These are phyloP conservation scores for Aureobasidium leucospermi DNA, from an alignment of 2,329 filamentous ascomycete species.

Conservation along the genomic window DNA sequence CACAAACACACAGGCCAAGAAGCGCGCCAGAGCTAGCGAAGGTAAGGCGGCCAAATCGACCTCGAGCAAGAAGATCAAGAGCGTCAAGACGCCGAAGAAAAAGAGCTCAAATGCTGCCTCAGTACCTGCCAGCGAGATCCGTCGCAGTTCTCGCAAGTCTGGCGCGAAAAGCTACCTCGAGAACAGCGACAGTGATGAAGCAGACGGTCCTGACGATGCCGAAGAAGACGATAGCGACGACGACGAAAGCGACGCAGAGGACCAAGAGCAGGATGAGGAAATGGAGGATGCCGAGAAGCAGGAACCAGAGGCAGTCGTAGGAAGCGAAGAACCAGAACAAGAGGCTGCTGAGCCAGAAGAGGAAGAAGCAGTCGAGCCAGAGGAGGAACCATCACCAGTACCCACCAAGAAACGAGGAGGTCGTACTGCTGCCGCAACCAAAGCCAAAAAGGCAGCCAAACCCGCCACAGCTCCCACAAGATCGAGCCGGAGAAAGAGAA, in stretches of 20 bases:
- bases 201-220: background rate
- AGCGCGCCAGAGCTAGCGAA: conserved; percentile 22
- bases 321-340: conserved; percentile 18
- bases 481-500: conserved; percentile 21
- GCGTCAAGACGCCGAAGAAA: conserved; percentile 33
- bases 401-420: background rate
- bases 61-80: conserved; percentile 27
- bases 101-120: conserved; percentile 26
- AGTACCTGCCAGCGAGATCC: conserved; percentile 34
- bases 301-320: conserved; percentile 8
- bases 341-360: background rate
- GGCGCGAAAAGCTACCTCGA: conserved; percentile 39
- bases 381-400: background rate
- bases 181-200: conserved; percentile 28
- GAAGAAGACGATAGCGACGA: conserved; percentile 9
- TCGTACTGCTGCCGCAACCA: background rate
- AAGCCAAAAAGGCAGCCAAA: conserved; percentile 13
- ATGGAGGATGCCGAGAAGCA: conserved; percentile 2
- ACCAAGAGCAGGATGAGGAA: conserved; percentile 12
- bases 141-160: conserved; percentile 36
- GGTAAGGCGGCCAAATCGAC: conserved; percentile 21
- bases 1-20: conserved; percentile 19
- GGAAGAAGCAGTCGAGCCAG: background rate
- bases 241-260: conserved; percentile 15
- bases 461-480: conserved; percentile 8